Conservation (phyloP, 1,139 yeast species). For the Nakaseomyces bracarensis region DNA sequence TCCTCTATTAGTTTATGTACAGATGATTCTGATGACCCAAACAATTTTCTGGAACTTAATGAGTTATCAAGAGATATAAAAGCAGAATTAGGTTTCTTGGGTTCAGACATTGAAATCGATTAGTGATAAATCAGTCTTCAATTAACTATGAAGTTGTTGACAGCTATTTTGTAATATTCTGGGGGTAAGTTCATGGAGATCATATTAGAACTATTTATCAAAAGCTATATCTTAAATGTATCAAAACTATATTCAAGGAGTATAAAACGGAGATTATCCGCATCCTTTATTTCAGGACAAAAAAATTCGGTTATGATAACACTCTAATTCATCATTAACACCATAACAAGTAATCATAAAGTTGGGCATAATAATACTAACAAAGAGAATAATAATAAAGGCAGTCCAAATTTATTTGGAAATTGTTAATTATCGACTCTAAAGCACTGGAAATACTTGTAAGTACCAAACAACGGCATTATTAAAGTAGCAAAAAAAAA, state of each 20-base stretch:
- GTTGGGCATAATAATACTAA: neutral
- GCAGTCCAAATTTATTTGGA: no score
- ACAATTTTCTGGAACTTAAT: neutral
- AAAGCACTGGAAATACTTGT: neutral
- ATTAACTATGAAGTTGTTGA: no score
- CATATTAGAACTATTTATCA: no score
- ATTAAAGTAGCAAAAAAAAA: neutral
- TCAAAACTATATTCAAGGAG: neutral
- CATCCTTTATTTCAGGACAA: no score
- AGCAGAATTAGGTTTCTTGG: conserved; percentile 15
- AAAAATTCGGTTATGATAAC: no score
- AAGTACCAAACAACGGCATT: neutral
- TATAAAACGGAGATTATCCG: neutral
- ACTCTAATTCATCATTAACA: neutral
- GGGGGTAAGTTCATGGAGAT: no score
- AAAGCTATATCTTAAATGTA: conserved; percentile 4
- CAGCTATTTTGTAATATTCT: no score
- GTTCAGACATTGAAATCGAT: conserved; percentile 21
- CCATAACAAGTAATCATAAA: conserved; percentile 1
- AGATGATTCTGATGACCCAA: neutral
- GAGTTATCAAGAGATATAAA: conserved; percentile 7
- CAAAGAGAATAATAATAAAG: neutral
- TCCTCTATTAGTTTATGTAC: neutral
- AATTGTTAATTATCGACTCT: no score
- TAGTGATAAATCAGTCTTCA: no score